Evolutionary conservation across 2,329 filamentous ascomycete genomes (phyloP).

Genomic region (Ophiostoma novo-ulmi): DNA sequence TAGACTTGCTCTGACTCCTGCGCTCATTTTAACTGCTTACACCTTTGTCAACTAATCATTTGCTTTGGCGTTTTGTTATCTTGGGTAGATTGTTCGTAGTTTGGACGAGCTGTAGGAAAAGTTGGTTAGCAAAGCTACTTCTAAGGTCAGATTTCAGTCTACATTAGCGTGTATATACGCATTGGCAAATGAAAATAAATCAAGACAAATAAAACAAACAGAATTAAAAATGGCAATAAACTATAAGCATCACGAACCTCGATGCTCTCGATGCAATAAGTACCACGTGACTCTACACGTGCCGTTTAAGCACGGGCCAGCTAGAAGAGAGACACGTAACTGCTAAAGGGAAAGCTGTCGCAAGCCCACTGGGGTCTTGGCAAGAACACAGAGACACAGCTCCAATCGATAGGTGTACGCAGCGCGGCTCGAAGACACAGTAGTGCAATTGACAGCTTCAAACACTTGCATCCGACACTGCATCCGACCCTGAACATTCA

Average conservation of each 20-base stretch:
- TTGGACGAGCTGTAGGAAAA: no score
- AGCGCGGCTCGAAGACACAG: constrained; percentile 9
- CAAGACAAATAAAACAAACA: background rate
- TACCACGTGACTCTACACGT: background rate
- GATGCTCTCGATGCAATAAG: background rate
- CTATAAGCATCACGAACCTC: background rate
- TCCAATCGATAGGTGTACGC: constrained; percentile 11
- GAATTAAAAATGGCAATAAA: background rate
- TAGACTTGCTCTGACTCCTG: background rate
- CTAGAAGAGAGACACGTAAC: constrained; percentile 26
- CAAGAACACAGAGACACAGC: constrained; percentile 3
- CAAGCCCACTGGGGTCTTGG: constrained; percentile 17
- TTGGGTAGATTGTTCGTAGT: no score
- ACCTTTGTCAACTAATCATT: no score
- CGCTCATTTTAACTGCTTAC: background rate
- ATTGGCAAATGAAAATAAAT: background rate
- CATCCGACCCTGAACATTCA: background rate
- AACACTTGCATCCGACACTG: background rate
- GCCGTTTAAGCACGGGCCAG: constrained; percentile 9
- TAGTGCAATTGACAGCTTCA: background rate
- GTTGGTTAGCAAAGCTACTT: no score
- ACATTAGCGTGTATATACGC: background rate
- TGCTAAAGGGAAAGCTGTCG: constrained; percentile 21
- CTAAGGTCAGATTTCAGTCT: background rate
- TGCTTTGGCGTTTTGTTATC: no score